phyloP scores from a whole-genome alignment of 2,329 filamentous ascomycete genomes.

The Pseudogymnoascus sp. region DNA sequence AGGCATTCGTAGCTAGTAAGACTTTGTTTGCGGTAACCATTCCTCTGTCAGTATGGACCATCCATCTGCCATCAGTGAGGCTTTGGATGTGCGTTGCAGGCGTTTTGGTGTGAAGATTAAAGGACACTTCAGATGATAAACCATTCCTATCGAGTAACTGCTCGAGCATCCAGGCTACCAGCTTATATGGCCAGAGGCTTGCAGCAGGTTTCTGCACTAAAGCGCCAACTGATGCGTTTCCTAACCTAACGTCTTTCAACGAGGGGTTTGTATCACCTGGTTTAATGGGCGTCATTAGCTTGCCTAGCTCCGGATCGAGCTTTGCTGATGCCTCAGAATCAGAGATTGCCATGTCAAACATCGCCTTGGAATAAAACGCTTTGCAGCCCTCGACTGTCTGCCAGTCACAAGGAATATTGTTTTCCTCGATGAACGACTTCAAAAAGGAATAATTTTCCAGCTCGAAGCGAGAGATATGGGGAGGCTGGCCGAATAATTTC shows the following conservation, averaged over 20 bases:
- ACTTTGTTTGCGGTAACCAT: constrained; percentile 54
- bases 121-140: constrained; percentile 20
- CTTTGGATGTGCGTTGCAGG: constrained; percentile 48
- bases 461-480: constrained; percentile 64
- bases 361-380: constrained; percentile 49
- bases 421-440: constrained; percentile 45
- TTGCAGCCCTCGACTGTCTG: constrained; percentile 55
- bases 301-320: constrained; percentile 50
- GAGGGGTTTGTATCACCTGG: constrained; percentile 26
- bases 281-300: constrained; percentile 29
- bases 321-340: constrained; percentile 45
- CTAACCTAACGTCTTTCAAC: constrained; percentile 46
- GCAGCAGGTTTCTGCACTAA: constrained; percentile 59
- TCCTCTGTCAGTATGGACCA: constrained; percentile 63
- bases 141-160: constrained; percentile 16
- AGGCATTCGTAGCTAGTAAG: constrained; percentile 76
- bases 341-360: constrained; percentile 45
- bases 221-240: constrained; percentile 41
- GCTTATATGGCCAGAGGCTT: constrained; percentile 76
- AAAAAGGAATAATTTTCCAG: constrained; percentile 60
- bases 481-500: constrained; percentile 52
- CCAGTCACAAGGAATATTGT: constrained; percentile 66
- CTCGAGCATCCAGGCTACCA: constrained; percentile 66
- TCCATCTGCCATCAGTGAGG: constrained; percentile 40
- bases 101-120: constrained; percentile 72